phyloP scores from a whole-genome alignment of 2,329 filamentous ascomycete species.

The Colletotrichum sp. region DNA sequence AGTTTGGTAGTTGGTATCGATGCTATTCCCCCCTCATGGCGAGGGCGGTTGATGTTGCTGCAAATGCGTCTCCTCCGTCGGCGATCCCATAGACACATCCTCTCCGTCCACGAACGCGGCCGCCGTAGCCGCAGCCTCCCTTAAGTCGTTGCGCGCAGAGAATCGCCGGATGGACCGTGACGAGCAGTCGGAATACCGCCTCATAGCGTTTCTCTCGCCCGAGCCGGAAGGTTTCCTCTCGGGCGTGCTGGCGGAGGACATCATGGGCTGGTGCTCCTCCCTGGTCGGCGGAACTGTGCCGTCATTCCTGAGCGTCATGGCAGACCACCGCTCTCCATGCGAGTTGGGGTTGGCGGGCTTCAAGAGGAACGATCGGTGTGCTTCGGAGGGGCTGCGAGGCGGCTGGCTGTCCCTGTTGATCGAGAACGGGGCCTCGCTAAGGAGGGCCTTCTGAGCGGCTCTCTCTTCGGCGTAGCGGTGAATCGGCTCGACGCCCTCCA shows the following conservation, averaged over 20 bases:
- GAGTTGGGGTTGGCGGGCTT: constrained; percentile 8
- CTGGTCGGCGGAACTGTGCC: background rate
- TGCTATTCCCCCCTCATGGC: background rate
- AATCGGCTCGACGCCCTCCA: background rate
- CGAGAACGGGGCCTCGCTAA: constrained; percentile 9
- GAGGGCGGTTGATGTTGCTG: background rate
- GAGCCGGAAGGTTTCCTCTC: background rate
- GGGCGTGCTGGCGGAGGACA: constrained; percentile 2
- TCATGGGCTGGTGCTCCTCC: background rate
- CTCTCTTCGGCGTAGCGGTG: constrained; percentile 9
- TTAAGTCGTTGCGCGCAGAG: constrained; percentile 11
- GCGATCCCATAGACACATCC: background rate
- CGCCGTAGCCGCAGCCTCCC: constrained; percentile 14
- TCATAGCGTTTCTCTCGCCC: constrained; percentile 4
- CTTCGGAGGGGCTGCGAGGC: background rate
- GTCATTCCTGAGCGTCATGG: constrained; percentile 11
- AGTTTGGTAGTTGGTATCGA: background rate
- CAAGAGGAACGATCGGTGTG: constrained; percentile 9
- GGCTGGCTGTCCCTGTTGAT: background rate
- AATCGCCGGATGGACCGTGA: constrained; percentile 11
- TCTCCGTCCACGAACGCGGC: constrained; percentile 10
- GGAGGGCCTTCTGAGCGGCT: background rate
- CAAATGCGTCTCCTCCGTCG: constrained; percentile 7
- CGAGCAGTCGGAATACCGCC: constrained; percentile 12
- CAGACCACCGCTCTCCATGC: constrained; percentile 9